Base-by-base conservation (phyloP, 1,139 yeast genomes). In the Yamadazyma taylorii region DNA sequence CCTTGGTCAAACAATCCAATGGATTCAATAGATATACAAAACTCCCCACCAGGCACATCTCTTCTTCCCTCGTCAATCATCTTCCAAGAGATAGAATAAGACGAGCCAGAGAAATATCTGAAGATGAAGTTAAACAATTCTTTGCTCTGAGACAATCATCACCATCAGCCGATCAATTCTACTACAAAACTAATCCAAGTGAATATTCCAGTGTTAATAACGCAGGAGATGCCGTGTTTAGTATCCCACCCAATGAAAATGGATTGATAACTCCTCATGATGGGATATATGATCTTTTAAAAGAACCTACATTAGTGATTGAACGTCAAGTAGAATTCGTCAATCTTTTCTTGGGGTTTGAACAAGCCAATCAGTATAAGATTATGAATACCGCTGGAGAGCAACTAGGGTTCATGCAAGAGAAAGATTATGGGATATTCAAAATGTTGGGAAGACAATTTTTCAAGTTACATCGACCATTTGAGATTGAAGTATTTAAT, bases 321-420 rank as follows among this genome's bases (percentile, higher is more conserved):
- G 96, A 90, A 56, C 73, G 98, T 40, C 85, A 87, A 54, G 68
- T 92, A 26, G 97, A 92, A 60, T 74, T 84, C 64, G 82, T 88
- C 88, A 90, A 88, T 54, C 69, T 92, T 12, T 75, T 89, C 37
- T 56, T 90, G 25, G 97, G 97, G 1, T 86, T 86, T 52, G 97
- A 92, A 58, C 97, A 90, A 62, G 89, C 95, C 1, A 90, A 90
- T 56, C 66, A 73, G 47, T 92, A 90, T 58, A 73, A 75, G 11
- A 75, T 92, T 32, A 72, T 84, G 79, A 85, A 88, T 57, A 73
- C 84, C 0, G 50, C 66, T 44, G 97, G 97, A 2, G 71, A 78
- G 40, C 82, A 78, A 40, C 56, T 92, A 11, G 98, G 97, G 0
- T 83, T 74, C 57, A 80, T 90, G 81, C 71, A 77, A 45, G 97